phyloP scores from a whole-genome alignment of 208 protist species.

The Trypanosoma mega region DNA sequence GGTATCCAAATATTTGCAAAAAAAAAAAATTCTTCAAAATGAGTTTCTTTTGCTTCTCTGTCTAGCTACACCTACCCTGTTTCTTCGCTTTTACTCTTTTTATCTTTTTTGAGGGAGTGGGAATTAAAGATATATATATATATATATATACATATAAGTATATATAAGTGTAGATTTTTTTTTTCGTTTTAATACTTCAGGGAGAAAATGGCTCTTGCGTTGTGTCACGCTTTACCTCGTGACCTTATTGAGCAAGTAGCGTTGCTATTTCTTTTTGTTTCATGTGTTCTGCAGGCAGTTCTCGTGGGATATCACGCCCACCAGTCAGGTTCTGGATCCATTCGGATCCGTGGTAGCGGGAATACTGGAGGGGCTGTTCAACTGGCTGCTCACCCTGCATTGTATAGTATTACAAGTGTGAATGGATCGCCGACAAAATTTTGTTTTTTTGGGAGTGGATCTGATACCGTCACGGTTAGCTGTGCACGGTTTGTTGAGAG shows the following conservation, averaged over 20 bases:
- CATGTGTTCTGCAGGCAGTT: constrained; percentile 48
- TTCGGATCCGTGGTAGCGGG: constrained; percentile 17
- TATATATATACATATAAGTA: no score
- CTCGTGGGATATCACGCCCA: constrained; percentile 35
- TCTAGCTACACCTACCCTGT: no score
- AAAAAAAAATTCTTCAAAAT: no score
- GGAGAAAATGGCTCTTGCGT: constrained; percentile 36
- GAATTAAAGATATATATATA: no score
- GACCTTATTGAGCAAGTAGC: constrained; percentile 34
- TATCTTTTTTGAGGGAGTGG: no score
- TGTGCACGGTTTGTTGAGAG: constrained; percentile 60
- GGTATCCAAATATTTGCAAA: no score
- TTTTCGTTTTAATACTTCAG: not conserved
- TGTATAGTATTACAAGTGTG: constrained; percentile 18
- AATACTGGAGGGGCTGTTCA: constrained; percentile 21
- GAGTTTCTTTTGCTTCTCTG: no score
- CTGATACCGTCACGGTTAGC: constrained; percentile 26
- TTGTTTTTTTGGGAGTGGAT: constrained; percentile 32
- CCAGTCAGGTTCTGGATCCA: constrained; percentile 31
- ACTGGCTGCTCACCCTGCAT: constrained; percentile 34
- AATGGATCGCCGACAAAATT: constrained; percentile 22
- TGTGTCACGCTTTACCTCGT: constrained; percentile 55
- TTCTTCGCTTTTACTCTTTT: no score
- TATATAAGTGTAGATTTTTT: no score
- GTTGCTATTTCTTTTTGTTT: constrained; percentile 43